phyloP scores from a whole-genome alignment of 2,329 filamentous ascomycete species.

The Neopestalotiopsis sp. region DNA sequence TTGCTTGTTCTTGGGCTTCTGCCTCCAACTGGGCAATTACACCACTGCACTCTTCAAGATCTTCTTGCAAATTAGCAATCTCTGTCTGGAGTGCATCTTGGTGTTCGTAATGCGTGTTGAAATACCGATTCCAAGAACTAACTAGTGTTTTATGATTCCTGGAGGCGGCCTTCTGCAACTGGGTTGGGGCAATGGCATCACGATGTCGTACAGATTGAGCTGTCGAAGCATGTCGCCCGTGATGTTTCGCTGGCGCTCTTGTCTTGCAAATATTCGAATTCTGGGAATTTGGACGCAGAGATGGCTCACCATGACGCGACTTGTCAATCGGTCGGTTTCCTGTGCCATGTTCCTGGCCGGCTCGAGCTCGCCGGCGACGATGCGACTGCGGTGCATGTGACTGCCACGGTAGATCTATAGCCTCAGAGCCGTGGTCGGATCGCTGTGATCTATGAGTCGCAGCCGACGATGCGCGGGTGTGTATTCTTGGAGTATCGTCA shows the following conservation, averaged over 20 bases:
- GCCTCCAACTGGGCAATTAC: background rate
- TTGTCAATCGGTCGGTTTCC: background rate
- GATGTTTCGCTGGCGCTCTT: background rate
- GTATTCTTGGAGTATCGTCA: background rate
- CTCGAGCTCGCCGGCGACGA: background rate
- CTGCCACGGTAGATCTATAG: background rate
- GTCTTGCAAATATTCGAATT: background rate
- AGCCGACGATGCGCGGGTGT: background rate
- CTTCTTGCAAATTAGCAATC: background rate
- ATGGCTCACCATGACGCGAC: background rate
- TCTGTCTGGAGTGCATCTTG: background rate
- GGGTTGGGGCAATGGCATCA: background rate
- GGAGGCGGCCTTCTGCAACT: background rate
- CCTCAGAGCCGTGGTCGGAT: background rate
- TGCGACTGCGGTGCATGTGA: background rate
- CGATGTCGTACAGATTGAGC: background rate
- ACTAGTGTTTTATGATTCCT: background rate
- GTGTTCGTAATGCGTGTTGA: background rate
- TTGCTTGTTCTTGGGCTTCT: background rate
- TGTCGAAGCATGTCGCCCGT: background rate
- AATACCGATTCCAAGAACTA: slow-evolving; percentile 6
- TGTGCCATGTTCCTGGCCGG: background rate
- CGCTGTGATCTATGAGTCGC: background rate
- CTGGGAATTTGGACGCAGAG: background rate
- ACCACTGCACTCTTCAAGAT: background rate